These are phyloP conservation scores for Ustilago trichophora DNA, from an alignment of 1,284 basidiomycete species.

Conservation along the genomic window DNA sequence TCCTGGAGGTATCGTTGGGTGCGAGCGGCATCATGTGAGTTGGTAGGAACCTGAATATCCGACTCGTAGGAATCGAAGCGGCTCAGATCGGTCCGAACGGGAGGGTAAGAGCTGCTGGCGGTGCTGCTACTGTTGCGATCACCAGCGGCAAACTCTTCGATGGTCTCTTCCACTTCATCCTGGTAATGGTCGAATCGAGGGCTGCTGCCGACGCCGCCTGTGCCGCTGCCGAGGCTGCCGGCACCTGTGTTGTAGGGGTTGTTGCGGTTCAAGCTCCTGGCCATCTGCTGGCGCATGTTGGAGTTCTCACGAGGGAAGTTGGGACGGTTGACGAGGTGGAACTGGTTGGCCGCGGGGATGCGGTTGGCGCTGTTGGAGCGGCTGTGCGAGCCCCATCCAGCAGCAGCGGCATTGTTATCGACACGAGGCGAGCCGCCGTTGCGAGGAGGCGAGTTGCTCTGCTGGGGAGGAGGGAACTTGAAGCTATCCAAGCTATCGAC, in stretches of 20 bases:
- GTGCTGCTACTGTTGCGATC: slow-evolving; percentile 8
- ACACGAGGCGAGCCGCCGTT: not conserved
- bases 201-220: slow-evolving; percentile 22
- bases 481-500: slow-evolving; percentile 9
- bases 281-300: slow-evolving; percentile 35
- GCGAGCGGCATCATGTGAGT: slow-evolving; percentile 33
- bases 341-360: slow-evolving; percentile 19
- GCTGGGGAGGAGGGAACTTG: slow-evolving; percentile 4
- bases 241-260: slow-evolving; percentile 20
- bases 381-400: slow-evolving; percentile 13
- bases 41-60: slow-evolving; percentile 28
- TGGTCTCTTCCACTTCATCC: too few species aligned
- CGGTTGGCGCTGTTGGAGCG: slow-evolving; percentile 27
- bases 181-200: slow-evolving; percentile 22
- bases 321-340: slow-evolving; percentile 37
- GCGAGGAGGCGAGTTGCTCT: slow-evolving; percentile 5
- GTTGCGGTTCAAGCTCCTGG: slow-evolving; percentile 12
- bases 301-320: slow-evolving; percentile 32
- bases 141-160: slow-evolving; percentile 11
- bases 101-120: slow-evolving; percentile 24
- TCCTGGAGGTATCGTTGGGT: slow-evolving; percentile 45
- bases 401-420: not conserved
- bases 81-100: slow-evolving; percentile 11
- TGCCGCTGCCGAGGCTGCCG: slow-evolving; percentile 8
- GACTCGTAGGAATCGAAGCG: slow-evolving; percentile 41